Evolutionary conservation across 148 eudicot genomes (phyloP).

Genomic region (Dianthus caryophyllus): DNA sequence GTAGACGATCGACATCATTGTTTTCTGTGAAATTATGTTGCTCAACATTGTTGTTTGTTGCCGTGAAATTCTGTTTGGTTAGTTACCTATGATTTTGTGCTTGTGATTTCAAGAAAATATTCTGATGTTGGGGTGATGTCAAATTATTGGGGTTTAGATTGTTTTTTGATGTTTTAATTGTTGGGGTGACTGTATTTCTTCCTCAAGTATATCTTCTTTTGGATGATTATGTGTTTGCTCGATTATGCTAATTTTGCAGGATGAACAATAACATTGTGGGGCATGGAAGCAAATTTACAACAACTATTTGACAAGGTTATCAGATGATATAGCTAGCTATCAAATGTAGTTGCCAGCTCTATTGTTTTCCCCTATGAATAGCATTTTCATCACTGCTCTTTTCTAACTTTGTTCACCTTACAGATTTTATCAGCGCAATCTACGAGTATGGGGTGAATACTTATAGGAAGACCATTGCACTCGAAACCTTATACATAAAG

Average conservation of each 20-base stretch:
- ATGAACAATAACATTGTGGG: constrained; percentile 90
- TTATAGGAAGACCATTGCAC: constrained; percentile 94
- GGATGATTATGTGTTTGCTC: not conserved
- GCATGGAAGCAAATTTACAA: constrained; percentile 98
- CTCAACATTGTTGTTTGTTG: too few relatives aligned
- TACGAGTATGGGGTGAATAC: constrained; percentile 95
- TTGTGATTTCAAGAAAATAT: too few relatives aligned
- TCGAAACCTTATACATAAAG: constrained; percentile 90
- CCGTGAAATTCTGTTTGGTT: too few relatives aligned
- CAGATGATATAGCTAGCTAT: constrained; percentile 17
- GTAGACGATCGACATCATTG: too few relatives aligned
- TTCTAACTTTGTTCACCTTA: constrained; percentile 22
- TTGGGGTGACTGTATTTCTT: not conserved
- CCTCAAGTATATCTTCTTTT: not conserved
- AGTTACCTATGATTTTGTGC: too few relatives aligned
- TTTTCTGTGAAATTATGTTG: too few relatives aligned
- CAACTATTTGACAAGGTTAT: constrained; percentile 90
- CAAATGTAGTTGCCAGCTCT: not conserved
- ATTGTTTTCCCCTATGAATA: not conserved
- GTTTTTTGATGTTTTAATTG: not conserved
- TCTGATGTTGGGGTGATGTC: too few relatives aligned
- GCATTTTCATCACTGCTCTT: constrained; percentile 2
- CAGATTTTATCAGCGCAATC: constrained; percentile 95
- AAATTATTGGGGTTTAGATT: too few relatives aligned
- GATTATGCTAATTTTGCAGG: constrained; percentile 36